phyloP scores from a whole-genome alignment of 768 basidiomycete genomes.

The Leccinum olivaceopallidum region DNA sequence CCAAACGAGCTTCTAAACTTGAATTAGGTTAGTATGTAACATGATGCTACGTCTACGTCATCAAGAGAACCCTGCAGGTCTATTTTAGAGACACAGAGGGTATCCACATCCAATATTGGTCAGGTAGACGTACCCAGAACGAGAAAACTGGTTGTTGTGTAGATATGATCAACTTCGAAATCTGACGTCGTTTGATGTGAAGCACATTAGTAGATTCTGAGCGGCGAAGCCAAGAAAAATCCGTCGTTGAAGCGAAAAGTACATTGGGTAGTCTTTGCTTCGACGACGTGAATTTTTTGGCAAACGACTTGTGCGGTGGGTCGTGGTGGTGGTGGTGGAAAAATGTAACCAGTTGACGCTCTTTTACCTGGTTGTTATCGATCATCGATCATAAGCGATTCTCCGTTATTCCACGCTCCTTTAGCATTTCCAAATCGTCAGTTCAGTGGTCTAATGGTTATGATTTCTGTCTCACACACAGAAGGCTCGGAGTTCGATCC shows the following conservation, averaged over 20 bases:
- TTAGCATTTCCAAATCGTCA: neutral
- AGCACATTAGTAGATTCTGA: too few species aligned
- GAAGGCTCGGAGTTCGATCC: slow-evolving; percentile 40
- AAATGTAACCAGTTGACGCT: too few species aligned
- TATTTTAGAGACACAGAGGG: neutral
- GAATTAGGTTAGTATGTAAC: neutral
- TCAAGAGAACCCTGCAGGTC: neutral
- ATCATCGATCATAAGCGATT: too few species aligned
- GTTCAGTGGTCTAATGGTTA: slow-evolving; percentile 41
- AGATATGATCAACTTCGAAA: neutral
- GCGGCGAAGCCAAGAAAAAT: neutral
- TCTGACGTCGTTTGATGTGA: neutral
- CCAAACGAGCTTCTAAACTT: neutral
- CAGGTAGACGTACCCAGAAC: neutral
- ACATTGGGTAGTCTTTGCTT: neutral
- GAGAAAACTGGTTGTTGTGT: neutral
- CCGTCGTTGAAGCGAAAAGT: neutral
- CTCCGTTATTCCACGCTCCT: neutral
- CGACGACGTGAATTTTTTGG: too few species aligned
- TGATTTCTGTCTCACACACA: slow-evolving; percentile 41
- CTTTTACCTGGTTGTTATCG: too few species aligned
- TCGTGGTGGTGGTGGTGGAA: too few species aligned
- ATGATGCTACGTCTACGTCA: neutral
- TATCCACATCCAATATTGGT: neutral
- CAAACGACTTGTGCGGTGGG: too few species aligned